Percentiles rank a stretch among this genome's conserved stretches.
phyloP scores from a whole-genome alignment of 108 stramenopile species.

The Skeletonema marinoi region DNA sequence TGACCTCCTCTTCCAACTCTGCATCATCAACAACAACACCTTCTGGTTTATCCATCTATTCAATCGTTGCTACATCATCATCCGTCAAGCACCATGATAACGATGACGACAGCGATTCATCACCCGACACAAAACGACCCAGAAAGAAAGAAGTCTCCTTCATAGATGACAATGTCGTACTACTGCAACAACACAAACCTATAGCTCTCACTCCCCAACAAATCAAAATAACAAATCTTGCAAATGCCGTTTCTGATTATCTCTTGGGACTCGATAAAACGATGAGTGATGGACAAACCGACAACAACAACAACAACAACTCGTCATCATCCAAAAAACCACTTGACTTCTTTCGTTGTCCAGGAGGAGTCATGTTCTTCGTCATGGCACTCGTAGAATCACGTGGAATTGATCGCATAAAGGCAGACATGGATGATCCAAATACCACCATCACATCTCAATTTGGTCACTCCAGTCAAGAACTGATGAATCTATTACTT shows the following conservation, averaged over 20 bases:
- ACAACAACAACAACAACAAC: constrained; percentile 3
- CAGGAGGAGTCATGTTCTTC: constrained; percentile 77
- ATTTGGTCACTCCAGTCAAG: constrained; percentile 91
- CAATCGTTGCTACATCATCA: constrained; percentile 3
- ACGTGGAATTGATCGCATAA: constrained; percentile 49
- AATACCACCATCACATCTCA: constrained; percentile 65
- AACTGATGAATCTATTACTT: constrained; percentile 84
- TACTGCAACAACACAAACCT: neutral
- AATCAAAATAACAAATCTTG: constrained; percentile 5
- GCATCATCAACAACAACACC: neutral
- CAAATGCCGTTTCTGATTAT: constrained; percentile 12
- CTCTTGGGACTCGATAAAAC: constrained; percentile 1
- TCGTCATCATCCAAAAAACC: constrained; percentile 13
- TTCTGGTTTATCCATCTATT: constrained; percentile 23
- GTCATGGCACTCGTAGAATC: constrained; percentile 71
- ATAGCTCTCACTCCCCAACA: neutral
- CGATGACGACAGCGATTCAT: constrained; percentile 6
- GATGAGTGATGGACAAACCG: neutral
- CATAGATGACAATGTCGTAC: neutral
- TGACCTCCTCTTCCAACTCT: neutral
- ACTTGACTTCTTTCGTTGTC: constrained; percentile 55
- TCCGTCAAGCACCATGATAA: neutral
- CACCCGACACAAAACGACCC: constrained; percentile 34
- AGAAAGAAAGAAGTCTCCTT: constrained; percentile 24
- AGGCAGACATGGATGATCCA: constrained; percentile 81